Percentiles rank a stretch among this genome's conserved stretches.
Evolutionary conservation across 768 basidiomycete species (phyloP).

Genomic region (Termitomyces titanicus): DNA sequence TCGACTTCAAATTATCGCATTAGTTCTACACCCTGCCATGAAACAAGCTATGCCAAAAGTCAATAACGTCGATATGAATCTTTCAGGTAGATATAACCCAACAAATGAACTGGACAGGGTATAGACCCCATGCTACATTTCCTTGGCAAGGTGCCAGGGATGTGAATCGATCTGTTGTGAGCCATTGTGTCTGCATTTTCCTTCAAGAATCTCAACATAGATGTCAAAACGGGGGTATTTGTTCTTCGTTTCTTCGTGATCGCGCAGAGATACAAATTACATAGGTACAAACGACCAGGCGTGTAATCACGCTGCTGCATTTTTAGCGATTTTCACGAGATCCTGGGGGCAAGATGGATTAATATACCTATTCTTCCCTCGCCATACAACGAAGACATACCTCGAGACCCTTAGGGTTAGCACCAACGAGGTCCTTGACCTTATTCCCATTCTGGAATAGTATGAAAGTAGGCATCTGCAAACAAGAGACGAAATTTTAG

Average conservation of each 20-base stretch:
- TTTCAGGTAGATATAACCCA: too few species aligned
- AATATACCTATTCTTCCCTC: not conserved
- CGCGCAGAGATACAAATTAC: not conserved
- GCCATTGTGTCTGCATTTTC: too few species aligned
- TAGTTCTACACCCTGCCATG: too few species aligned
- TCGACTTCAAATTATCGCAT: too few species aligned
- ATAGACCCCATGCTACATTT: too few species aligned
- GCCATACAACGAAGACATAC: slow-evolving; percentile 22
- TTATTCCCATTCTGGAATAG: slow-evolving; percentile 35
- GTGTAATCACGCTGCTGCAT: not conserved
- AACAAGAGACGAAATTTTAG: not conserved
- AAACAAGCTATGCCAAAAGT: too few species aligned
- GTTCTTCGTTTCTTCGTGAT: not conserved
- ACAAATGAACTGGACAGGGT: too few species aligned
- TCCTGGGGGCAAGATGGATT: not conserved
- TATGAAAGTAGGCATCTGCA: slow-evolving; percentile 33
- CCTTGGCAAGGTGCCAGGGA: too few species aligned
- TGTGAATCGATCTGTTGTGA: too few species aligned
- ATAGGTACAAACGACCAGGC: too few species aligned
- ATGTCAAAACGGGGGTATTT: not conserved
- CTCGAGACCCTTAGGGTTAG: slow-evolving; percentile 36
- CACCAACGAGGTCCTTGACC: slow-evolving; percentile 42
- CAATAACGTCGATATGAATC: too few species aligned
- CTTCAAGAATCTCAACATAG: too few species aligned
- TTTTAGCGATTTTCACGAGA: not conserved